Evolutionary conservation across 1,284 basidiomycete species (phyloP).

Genomic region (Thelephora terrestris): DNA sequence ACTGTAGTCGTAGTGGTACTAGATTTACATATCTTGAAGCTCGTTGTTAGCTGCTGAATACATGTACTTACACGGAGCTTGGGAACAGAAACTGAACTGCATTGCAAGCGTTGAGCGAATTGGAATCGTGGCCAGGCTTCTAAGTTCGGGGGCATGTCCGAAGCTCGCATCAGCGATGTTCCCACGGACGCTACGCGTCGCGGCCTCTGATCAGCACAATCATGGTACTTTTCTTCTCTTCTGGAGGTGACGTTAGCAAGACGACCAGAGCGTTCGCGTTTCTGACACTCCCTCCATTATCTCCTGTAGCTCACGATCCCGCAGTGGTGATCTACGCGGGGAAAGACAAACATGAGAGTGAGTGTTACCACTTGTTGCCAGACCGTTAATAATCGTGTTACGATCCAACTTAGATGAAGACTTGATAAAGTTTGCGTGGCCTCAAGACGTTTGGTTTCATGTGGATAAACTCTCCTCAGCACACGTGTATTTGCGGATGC

Average conservation of each 20-base stretch:
- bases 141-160: too few species aligned
- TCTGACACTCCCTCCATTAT: background rate
- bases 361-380: conserved; percentile 21
- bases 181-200: too few species aligned
- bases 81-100: too few species aligned
- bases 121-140: too few species aligned
- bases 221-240: conserved; percentile 15
- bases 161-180: too few species aligned
- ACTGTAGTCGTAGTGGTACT: too few species aligned
- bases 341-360: conserved; percentile 93
- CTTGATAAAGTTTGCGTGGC: conserved; percentile 85
- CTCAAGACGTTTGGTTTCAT: conserved; percentile 74
- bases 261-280: background rate
- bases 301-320: conserved; percentile 30
- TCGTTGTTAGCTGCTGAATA: too few species aligned
- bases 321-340: conserved; percentile 87
- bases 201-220: too few species aligned
- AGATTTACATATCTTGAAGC: too few species aligned
- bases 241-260: conserved; percentile 4
- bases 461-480: conserved; percentile 90
- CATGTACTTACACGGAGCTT: too few species aligned
- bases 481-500: conserved; percentile 89
- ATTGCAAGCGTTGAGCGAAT: too few species aligned
- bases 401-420: conserved; percentile 66
- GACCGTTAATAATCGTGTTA: conserved; percentile 3